Conservation (phyloP, 352 stramenopile species). For the Albugo laibachii region DNA sequence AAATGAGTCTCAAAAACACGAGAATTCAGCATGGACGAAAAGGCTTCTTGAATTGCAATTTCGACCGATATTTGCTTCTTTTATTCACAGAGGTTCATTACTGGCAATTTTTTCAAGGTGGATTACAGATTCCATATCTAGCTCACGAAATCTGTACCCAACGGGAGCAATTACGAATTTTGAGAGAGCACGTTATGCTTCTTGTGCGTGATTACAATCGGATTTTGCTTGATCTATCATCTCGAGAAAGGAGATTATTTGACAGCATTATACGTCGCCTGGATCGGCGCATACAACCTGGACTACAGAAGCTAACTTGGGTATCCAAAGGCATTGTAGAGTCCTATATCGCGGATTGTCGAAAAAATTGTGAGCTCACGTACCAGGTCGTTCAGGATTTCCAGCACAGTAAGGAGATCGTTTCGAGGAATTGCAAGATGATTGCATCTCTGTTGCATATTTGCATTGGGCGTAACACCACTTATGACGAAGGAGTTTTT, state of each 20-base stretch:
- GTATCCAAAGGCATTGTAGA: slow-evolving; percentile 82
- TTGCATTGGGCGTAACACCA: slow-evolving; percentile 84
- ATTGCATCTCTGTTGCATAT: slow-evolving; percentile 78
- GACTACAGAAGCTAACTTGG: slow-evolving; percentile 88
- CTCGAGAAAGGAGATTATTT: slow-evolving; percentile 83
- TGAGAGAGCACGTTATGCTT: slow-evolving; percentile 88
- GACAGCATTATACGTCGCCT: slow-evolving; percentile 88
- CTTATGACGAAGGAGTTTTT: slow-evolving; percentile 88
- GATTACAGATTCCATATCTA: slow-evolving; percentile 88
- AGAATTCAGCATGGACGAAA: slow-evolving; percentile 22
- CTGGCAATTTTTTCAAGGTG: slow-evolving; percentile 83
- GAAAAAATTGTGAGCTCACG: slow-evolving; percentile 75
- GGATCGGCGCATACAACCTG: slow-evolving; percentile 83
- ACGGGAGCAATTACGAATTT: slow-evolving; percentile 77
- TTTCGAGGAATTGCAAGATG: slow-evolving; percentile 78
- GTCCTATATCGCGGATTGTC: slow-evolving; percentile 82
- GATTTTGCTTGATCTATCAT: slow-evolving; percentile 81
- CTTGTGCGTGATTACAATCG: slow-evolving; percentile 91
- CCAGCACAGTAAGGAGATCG: slow-evolving; percentile 77
- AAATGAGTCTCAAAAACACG: background rate
- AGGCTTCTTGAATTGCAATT: slow-evolving; percentile 87
- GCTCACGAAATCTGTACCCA: slow-evolving; percentile 91
- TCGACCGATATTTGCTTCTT: slow-evolving; percentile 82
- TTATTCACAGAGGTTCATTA: slow-evolving; percentile 87
- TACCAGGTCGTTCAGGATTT: slow-evolving; percentile 81